Base-by-base conservation (phyloP, 2,329 filamentous ascomycete species). In the Parastagonospora avenae region DNA sequence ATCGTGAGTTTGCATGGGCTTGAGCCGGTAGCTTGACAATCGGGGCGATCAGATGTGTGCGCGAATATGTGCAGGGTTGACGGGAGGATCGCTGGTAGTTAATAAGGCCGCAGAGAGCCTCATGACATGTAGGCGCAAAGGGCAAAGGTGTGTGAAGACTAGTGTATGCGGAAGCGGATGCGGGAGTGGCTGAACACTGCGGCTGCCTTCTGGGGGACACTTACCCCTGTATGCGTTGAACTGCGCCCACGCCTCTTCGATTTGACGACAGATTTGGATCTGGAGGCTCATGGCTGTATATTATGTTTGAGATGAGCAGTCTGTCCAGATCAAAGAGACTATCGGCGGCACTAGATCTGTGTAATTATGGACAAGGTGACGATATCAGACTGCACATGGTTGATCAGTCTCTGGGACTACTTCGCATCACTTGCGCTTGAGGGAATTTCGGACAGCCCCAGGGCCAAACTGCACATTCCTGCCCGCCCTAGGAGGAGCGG, bases 171-270 rank as follows among this genome's bases (percentile, higher is more conserved):
- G 9, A 36, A 46, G 60, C 50, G 52, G 55, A 42, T 44, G 59
- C 68, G 69, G 67, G 49, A 60, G 64, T 68, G 69, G 67, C 69
- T 69, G 62, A 50, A 43, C 31, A 43, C 31, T 47, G 41, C 46
- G 11, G 30, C 3, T 24, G 12, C 14, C 16, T 32, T 30, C 35
- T 40, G 35, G 33, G 37, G 24, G 48, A 47, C 50, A 52, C 62
- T 60, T 46, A 53, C 59, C 61, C 57, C 55, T 52, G 37, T 39
- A 27, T n/a, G 4, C 7, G 30, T 8, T 32, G 37, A 39, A 35
- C 40, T 33, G 43, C 48, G 12, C 40, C 32, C 37, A 12, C 27
- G 43, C 40, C 40, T 41, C 24, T n/a, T 39, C 37, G 37, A n/a
- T 39, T 19, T 16, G 15, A 39, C 12, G 8, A 38, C 37, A 39